phyloP scores from a whole-genome alignment of 306 rosid genomes.

The Trifolium fragiferum region DNA sequence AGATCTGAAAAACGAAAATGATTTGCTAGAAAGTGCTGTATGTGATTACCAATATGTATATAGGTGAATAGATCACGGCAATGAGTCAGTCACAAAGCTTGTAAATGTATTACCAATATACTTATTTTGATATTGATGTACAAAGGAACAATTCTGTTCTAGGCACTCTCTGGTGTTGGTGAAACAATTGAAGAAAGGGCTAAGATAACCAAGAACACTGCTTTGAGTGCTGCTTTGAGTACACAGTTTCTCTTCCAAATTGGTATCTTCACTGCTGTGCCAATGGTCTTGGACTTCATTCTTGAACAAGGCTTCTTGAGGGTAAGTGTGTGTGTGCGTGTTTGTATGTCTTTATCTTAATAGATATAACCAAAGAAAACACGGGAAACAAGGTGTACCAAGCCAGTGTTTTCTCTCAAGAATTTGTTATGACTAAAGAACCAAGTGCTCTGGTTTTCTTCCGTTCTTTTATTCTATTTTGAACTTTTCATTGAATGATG shows the following conservation, averaged over 20 bases:
- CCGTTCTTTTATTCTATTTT: not conserved
- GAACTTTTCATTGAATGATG: conserved; percentile 16
- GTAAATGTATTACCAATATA: too few species aligned
- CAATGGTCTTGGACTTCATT: conserved; percentile 81
- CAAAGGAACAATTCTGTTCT: conserved; percentile 24
- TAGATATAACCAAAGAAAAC: conserved; percentile 11
- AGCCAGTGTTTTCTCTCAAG: not conserved
- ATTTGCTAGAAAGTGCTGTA: not conserved
- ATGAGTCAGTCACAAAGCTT: too few species aligned
- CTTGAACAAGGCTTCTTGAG: conserved; percentile 84
- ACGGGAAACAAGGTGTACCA: not conserved
- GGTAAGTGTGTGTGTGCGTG: conserved; percentile 48
- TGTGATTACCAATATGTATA: not conserved
- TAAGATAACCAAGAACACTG: conserved; percentile 55
- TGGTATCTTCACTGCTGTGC: conserved; percentile 87
- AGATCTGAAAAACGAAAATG: too few species aligned
- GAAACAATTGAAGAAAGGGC: conserved; percentile 63
- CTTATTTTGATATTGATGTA: not conserved
- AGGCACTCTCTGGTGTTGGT: conserved; percentile 97
- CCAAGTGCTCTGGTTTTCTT: conserved; percentile 22
- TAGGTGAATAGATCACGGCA: too few species aligned
- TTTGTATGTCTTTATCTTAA: not conserved
- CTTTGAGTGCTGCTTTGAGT: conserved; percentile 72
- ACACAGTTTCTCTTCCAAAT: conserved; percentile 87
- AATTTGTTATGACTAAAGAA: conserved; percentile 14